A percentile compares a stretch with the other conserved stretches of the same genome.
phyloP scores from a whole-genome alignment of 768 basidiomycete genomes.

The Kwoniella sp. region DNA sequence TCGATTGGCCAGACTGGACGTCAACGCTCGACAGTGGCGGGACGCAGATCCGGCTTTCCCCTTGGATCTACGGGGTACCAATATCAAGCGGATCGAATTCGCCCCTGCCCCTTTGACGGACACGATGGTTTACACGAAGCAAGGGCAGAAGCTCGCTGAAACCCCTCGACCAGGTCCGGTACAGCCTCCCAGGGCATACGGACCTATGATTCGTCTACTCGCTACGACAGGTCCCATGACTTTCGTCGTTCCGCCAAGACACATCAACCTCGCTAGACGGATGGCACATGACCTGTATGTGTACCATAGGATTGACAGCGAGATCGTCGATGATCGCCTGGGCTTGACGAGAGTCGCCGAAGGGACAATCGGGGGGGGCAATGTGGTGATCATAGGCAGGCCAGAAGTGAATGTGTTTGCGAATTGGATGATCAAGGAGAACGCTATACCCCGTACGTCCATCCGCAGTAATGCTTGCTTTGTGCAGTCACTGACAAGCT shows the following conservation, averaged over 20 bases:
- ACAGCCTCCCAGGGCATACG: conserved; percentile 49
- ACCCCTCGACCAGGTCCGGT: conserved; percentile 1
- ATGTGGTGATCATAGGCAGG: conserved; percentile 40
- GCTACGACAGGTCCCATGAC: conserved; percentile 57
- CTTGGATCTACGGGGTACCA: conserved; percentile 25
- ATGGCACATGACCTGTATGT: conserved; percentile 64
- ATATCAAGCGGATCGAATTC: conserved; percentile 26
- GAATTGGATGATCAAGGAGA: conserved; percentile 43
- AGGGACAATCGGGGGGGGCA: conserved; percentile 18
- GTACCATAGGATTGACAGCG: conserved; percentile 67
- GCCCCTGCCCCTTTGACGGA: not conserved
- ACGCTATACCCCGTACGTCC: conserved; percentile 62
- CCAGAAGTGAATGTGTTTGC: conserved; percentile 37
- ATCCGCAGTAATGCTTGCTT: conserved; percentile 42
- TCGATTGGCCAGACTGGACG: conserved; percentile 48
- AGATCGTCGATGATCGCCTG: conserved; percentile 57
- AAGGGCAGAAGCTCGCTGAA: not conserved
- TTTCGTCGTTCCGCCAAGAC: conserved; percentile 55
- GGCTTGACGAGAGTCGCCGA: conserved; percentile 30
- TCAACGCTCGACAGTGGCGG: conserved; percentile 35
- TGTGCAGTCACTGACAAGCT: conserved; percentile 16
- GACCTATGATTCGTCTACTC: conserved; percentile 66
- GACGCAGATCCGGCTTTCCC: conserved; percentile 3
- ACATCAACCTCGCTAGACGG: conserved; percentile 58
- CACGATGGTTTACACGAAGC: not conserved